Conservation (phyloP, 2,329 filamentous ascomycete genomes). For the Penicillium frequentans region DNA sequence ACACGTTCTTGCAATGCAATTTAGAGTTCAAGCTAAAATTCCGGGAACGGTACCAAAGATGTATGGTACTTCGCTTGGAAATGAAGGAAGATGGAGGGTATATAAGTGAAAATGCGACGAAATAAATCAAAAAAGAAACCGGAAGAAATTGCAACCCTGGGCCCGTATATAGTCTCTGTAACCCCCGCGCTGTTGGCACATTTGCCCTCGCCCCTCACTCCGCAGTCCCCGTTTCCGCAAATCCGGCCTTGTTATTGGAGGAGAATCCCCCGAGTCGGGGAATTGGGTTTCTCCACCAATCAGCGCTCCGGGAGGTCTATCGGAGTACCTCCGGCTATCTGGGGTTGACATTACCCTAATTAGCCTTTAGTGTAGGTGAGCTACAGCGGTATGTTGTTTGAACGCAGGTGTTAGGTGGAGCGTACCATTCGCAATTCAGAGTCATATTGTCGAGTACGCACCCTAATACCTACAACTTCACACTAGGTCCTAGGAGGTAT, state of each 20-base stretch:
- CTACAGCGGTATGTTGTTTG: background rate
- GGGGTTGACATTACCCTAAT: slow-evolving; percentile 1
- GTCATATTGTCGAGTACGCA: no score
- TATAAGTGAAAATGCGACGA: slow-evolving; percentile 1
- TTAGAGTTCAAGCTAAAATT: background rate
- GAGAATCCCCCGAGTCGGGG: slow-evolving; percentile 10
- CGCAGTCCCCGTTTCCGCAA: slow-evolving; percentile 3
- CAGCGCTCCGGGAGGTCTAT: background rate
- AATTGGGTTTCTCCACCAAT: slow-evolving; percentile 28
- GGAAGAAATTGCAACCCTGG: slow-evolving; percentile 8
- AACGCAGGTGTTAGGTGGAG: no score
- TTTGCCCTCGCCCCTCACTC: slow-evolving; percentile 19
- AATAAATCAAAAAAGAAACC: slow-evolving; percentile 3
- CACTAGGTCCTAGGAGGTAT: no score
- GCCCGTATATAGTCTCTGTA: slow-evolving; percentile 19
- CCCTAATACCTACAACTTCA: no score
- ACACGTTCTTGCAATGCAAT: background rate
- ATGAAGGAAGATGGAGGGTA: background rate
- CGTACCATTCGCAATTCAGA: no score
- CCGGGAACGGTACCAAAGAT: background rate
- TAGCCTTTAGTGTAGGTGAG: background rate
- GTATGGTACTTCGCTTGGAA: background rate
- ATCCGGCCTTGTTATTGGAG: slow-evolving; percentile 23
- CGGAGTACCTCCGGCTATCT: slow-evolving; percentile 21
- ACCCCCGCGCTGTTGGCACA: slow-evolving; percentile 19